Base-by-base conservation (phyloP, 345 rosid genomes). In the Conringia planisiliqua region DNA sequence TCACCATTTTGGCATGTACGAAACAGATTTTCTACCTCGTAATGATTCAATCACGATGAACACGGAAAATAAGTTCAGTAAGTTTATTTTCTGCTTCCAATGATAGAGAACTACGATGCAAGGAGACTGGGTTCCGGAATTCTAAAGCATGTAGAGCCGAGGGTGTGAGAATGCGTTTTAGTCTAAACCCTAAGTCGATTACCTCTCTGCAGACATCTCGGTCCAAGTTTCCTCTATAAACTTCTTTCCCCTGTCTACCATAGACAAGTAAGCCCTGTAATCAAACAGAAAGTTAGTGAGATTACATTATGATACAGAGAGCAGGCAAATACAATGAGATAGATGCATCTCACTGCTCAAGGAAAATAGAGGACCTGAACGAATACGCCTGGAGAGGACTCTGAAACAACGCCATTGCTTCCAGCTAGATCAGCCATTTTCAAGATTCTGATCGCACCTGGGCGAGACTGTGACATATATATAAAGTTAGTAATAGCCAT, bases 261-360 rank as follows among this genome's bases (percentile, higher is more conserved):
- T 90, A 90, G 69, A 95, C 92, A 72, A 92, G 91, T 84, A 95
- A 78, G n/a, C 98, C 99, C 99, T 92, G 89, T 32, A 72, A 77
- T 26, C 50, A 79, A 61, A 54, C 33, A 73, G 63, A 68, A 74
- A 30, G 47, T 58, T 69, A 26, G 62, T 55, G 27, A 80, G 75
- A 56, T 43, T 43, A 32, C 35, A 32, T 6, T 32, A 32, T 32
- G 7, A 32, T 32, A 22, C 1, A 39, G 20, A 33, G 48, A 9
- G 17, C 27, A 42, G 30, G 27, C 22, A 64, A 24, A 30, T 3
- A 59, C n/a, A 43, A 30, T 22, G 55, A 59, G 40, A 71, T 24
- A 59, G 40, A 70, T n/a, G 46, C 62, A 36, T 29, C 32, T 20
- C 33, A 44, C 6, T 36, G 59, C 42, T 58, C 17, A 62, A 55